Percentiles rank a stretch among this genome's conserved stretches.
Conservation (phyloP, 352 stramenopile genomes). For the Phytophthora foliorum region DNA sequence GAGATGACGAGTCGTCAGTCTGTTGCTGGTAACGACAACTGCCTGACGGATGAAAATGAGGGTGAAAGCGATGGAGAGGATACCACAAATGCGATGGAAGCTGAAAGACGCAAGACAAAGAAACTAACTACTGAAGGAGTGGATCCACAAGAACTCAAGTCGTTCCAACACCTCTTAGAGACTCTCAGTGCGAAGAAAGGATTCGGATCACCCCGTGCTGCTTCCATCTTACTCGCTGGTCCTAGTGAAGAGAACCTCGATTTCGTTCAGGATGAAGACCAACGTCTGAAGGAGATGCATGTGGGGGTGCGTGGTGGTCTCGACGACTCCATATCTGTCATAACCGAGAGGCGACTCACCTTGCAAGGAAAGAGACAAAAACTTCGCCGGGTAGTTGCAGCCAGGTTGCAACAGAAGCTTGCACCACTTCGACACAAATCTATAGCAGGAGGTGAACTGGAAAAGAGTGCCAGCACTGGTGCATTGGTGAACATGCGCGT, state of each 20-base stretch:
- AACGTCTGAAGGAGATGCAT: constrained; percentile 35
- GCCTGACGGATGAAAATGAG: constrained; percentile 13
- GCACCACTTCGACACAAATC: constrained; percentile 40
- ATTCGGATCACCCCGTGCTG: constrained; percentile 7
- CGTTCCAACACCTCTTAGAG: constrained; percentile 69
- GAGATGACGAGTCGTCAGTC: not conserved
- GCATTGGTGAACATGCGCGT: constrained; percentile 32
- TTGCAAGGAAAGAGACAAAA: constrained; percentile 37
- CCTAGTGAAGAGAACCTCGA: constrained; percentile 46
- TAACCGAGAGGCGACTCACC: constrained; percentile 28
- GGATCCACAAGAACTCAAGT: constrained; percentile 29
- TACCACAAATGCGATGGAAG: not conserved
- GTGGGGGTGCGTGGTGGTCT: not conserved
- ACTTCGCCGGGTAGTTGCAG: constrained; percentile 28
- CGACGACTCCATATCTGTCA: constrained; percentile 18
- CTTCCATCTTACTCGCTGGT: constrained; percentile 47
- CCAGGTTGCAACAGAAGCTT: constrained; percentile 38
- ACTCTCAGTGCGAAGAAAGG: constrained; percentile 45
- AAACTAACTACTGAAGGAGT: constrained; percentile 10
- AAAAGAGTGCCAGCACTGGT: constrained; percentile 27
- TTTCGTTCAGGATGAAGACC: constrained; percentile 59
- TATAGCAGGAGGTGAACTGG: constrained; percentile 16
- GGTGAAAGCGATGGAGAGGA: not conserved
- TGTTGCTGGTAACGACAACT: constrained; percentile 11
- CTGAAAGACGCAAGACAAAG: constrained; percentile 11